Conservation (phyloP, 306 rosid species). For the Bauhinia variegata region DNA sequence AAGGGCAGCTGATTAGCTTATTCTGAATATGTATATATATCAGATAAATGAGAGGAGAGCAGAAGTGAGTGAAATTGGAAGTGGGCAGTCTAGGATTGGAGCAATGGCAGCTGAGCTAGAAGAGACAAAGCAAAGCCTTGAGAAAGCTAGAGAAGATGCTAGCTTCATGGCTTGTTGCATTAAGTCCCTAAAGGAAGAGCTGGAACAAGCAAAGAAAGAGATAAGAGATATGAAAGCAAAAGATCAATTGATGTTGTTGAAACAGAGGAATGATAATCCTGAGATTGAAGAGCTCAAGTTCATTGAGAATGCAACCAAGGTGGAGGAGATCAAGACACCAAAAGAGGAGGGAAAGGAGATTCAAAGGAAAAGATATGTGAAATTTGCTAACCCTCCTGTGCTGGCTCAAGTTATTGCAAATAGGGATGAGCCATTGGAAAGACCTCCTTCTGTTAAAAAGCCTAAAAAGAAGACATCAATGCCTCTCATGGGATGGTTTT, state of each 20-base stretch:
- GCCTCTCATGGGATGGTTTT: constrained; percentile 73
- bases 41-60: constrained; percentile 51
- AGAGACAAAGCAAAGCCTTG: constrained; percentile 61
- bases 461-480: constrained; percentile 55
- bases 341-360: constrained; percentile 44
- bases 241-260: constrained; percentile 46
- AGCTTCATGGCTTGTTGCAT: constrained; percentile 48
- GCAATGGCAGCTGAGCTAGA: constrained; percentile 60
- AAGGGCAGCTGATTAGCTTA: background rate
- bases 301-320: constrained; percentile 49
- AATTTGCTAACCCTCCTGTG: constrained; percentile 79
- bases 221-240: constrained; percentile 58
- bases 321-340: constrained; percentile 38
- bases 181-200: constrained; percentile 66
- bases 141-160: constrained; percentile 71
- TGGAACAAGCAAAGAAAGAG: constrained; percentile 64
- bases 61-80: constrained; percentile 45
- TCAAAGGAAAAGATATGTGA: constrained; percentile 67
- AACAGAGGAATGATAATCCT: constrained; percentile 44
- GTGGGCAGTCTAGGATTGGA: constrained; percentile 43
- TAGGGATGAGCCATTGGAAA: constrained; percentile 38
- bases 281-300: constrained; percentile 68
- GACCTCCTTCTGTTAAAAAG: constrained; percentile 55
- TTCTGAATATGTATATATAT: background rate
- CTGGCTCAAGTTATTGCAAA: constrained; percentile 52